phyloP scores from a whole-genome alignment of 2,329 filamentous ascomycete species.

The Cryphonectria naterciae region DNA sequence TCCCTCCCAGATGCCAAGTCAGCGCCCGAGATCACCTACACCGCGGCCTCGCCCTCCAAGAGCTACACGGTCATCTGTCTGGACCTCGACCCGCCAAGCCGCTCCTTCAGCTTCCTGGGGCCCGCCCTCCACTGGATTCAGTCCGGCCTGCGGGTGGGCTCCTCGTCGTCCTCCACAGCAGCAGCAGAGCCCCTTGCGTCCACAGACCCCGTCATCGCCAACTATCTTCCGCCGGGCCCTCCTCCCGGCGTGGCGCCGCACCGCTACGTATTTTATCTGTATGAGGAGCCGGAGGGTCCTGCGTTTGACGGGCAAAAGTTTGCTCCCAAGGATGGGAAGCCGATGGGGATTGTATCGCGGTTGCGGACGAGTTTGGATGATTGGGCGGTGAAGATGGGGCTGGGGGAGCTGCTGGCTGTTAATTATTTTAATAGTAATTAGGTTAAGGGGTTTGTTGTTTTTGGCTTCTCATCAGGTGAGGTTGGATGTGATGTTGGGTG shows the following conservation, averaged over 20 bases:
- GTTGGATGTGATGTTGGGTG: background rate
- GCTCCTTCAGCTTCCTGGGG: slow-evolving; percentile 44
- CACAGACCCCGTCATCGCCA: slow-evolving; percentile 35
- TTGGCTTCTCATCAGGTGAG: background rate
- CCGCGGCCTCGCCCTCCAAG: background rate
- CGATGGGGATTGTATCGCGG: slow-evolving; percentile 1
- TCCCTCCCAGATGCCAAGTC: slow-evolving; percentile 16
- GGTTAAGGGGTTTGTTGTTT: background rate
- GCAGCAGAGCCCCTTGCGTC: slow-evolving; percentile 15
- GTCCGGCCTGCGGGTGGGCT: slow-evolving; percentile 38
- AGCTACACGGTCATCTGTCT: slow-evolving; percentile 47
- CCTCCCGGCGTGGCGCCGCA: slow-evolving; percentile 50
- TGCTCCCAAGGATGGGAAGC: slow-evolving; percentile 15
- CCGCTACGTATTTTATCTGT: slow-evolving; percentile 54
- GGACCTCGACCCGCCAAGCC: slow-evolving; percentile 53
- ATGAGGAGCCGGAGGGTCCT: slow-evolving; percentile 42
- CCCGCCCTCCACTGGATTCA: slow-evolving; percentile 55
- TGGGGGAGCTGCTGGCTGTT: slow-evolving; percentile 17
- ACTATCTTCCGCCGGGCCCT: slow-evolving; percentile 52
- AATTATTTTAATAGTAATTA: slow-evolving; percentile 22
- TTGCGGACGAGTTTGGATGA: slow-evolving; percentile 20
- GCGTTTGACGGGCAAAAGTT: background rate
- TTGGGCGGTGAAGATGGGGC: slow-evolving; percentile 19
- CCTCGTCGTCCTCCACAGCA: background rate
- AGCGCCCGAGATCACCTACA: slow-evolving; percentile 16